Percentiles rank a stretch among this genome's conserved stretches.
Evolutionary conservation across 176 grass and related monocot genomes (phyloP).

Genomic region (Alloteropsis semialata): DNA sequence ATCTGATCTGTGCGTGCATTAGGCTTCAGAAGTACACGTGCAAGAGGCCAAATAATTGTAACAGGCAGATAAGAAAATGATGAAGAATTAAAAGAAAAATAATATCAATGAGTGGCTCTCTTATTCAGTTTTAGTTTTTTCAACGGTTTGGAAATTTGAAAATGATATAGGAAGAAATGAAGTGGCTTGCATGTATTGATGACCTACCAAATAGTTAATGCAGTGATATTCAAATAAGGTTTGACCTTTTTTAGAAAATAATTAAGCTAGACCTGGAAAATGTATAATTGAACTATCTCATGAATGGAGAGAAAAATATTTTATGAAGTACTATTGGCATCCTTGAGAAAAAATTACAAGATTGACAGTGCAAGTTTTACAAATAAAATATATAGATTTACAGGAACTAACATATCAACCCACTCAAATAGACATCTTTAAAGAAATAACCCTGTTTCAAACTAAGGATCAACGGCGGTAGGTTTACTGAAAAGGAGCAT

Average conservation of each 20-base stretch:
- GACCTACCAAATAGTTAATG: conserved; percentile 5
- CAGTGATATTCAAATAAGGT: not conserved
- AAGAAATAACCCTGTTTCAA: not conserved
- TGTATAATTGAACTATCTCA: not conserved
- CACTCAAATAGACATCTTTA: not conserved
- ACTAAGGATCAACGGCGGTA: not conserved
- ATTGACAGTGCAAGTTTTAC: not conserved
- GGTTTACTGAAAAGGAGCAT: not conserved
- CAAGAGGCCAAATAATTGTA: conserved; percentile 8
- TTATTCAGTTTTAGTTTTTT: conserved; percentile 11
- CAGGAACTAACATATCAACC: not conserved
- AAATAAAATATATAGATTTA: not conserved
- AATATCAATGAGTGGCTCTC: not conserved
- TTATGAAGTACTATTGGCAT: not conserved
- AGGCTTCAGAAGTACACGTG: conserved; percentile 25
- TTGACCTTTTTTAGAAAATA: not conserved
- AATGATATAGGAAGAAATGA: not conserved
- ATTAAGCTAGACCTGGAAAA: not conserved
- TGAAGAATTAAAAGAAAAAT: not conserved
- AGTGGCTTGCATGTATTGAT: not conserved
- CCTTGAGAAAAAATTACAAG: not conserved
- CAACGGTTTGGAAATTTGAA: not conserved
- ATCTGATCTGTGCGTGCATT: conserved; percentile 6
- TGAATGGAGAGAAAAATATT: not conserved
- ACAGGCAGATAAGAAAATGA: not conserved